Evolutionary conservation across 345 rosid species (phyloP).

Genomic region (Populus tremula): DNA sequence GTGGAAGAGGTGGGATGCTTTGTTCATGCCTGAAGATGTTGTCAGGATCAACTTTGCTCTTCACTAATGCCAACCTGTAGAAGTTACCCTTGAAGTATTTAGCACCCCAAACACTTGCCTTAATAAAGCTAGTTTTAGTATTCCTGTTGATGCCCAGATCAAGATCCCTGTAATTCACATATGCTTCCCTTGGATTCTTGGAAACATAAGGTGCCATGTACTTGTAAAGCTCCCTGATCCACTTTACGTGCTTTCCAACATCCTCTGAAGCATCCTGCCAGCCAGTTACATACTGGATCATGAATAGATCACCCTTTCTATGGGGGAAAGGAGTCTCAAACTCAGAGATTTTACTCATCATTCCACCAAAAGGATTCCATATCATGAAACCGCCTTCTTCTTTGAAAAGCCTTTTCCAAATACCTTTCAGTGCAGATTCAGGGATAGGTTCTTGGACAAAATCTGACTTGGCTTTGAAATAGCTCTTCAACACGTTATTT

Average conservation of each 20-base stretch:
- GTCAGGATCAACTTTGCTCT: neutral
- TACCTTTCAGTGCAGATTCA: conserved; percentile 8
- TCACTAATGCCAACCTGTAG: neutral
- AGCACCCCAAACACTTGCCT: neutral
- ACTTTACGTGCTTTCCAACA: conserved; percentile 13
- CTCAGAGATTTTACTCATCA: conserved; percentile 49
- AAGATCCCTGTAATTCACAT: conserved; percentile 23
- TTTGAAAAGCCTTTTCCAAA: conserved; percentile 38
- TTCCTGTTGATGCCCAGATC: conserved; percentile 16
- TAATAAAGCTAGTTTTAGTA: neutral
- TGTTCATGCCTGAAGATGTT: conserved; percentile 22
- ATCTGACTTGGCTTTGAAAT: conserved; percentile 40
- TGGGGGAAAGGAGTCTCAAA: conserved; percentile 59
- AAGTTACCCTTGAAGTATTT: neutral
- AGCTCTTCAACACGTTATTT: conserved; percentile 6
- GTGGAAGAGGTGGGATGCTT: neutral
- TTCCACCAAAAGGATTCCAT: conserved; percentile 72
- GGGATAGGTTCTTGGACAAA: conserved; percentile 33
- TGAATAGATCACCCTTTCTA: conserved; percentile 48
- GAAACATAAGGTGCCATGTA: conserved; percentile 36
- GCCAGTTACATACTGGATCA: conserved; percentile 35
- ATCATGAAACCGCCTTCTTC: conserved; percentile 50
- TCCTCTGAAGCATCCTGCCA: conserved; percentile 38
- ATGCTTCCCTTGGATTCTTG: conserved; percentile 28
- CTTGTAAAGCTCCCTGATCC: conserved; percentile 34